phyloP scores from a whole-genome alignment of 495 filamentous ascomycete genomes.

The Symbiotaphrina buchneri region DNA sequence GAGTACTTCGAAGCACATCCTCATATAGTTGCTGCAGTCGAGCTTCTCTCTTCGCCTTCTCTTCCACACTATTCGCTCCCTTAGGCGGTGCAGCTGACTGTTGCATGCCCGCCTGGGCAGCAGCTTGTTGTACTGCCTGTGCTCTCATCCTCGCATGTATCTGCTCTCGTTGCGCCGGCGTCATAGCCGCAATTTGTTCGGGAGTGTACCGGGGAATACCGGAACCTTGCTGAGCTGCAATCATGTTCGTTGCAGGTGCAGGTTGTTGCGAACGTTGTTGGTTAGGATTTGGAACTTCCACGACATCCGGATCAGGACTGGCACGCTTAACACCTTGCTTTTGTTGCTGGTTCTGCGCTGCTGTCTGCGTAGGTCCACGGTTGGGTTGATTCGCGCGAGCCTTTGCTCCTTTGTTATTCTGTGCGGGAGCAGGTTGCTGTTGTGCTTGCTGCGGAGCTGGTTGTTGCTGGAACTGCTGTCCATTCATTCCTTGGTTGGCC shows the following conservation, averaged over 20 bases:
- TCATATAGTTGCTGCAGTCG: slow-evolving; percentile 1
- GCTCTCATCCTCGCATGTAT: slow-evolving; percentile 1
- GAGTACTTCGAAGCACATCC: not conserved
- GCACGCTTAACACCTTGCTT: slow-evolving; percentile 2
- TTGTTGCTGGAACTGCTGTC: slow-evolving; percentile 9
- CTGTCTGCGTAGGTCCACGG: not conserved
- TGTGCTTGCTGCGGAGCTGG: slow-evolving; percentile 10
- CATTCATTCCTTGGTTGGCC: too few species aligned
- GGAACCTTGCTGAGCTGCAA: not conserved
- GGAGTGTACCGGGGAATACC: not conserved
- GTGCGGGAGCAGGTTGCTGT: not conserved
- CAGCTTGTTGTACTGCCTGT: not conserved
- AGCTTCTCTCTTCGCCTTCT: not conserved
- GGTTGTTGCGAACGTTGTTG: not conserved
- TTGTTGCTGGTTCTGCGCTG: slow-evolving; percentile 1
- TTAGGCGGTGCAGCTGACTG: too few species aligned
- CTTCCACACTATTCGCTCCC: too few species aligned
- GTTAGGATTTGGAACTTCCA: slow-evolving; percentile 3
- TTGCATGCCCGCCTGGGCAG: too few species aligned
- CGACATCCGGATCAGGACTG: slow-evolving; percentile 2
- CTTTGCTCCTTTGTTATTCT: not conserved
- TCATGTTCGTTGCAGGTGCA: too few species aligned
- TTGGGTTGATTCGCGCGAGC: not conserved
- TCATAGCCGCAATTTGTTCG: slow-evolving; percentile 1
- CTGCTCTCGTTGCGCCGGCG: slow-evolving; percentile 1